phyloP scores from a whole-genome alignment of 176 grass and related monocot genomes.

The Cenchrus purpureus region DNA sequence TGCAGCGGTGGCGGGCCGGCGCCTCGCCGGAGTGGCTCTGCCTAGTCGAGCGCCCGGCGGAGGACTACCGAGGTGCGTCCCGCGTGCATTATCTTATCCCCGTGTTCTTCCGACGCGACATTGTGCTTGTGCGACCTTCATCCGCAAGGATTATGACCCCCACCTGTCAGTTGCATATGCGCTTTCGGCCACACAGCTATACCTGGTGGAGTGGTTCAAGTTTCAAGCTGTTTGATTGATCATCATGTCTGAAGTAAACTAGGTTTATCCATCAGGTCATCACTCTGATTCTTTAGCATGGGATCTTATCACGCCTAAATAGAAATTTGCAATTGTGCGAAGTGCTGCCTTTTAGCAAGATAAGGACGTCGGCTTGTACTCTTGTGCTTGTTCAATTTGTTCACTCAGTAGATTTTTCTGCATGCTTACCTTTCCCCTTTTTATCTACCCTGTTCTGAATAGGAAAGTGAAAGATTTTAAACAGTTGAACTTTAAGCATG shows the following conservation, averaged over 20 bases:
- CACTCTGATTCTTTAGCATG: neutral
- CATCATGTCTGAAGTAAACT: neutral
- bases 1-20: slow-evolving; percentile 43
- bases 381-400: neutral
- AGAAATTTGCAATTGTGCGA: too few relatives aligned
- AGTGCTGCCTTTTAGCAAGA: too few relatives aligned
- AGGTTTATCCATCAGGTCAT: neutral
- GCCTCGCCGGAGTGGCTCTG: slow-evolving; percentile 44
- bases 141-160: too few relatives aligned
- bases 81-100: neutral
- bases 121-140: neutral
- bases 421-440: neutral
- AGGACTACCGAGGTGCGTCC: slow-evolving; percentile 29
- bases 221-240: neutral
- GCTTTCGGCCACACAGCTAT: neutral
- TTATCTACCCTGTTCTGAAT: too few relatives aligned
- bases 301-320: too few relatives aligned
- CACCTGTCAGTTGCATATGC: neutral
- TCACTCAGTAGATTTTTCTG: neutral
- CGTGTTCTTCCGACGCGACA: neutral
- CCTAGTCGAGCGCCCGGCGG: slow-evolving; percentile 4
- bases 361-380: too few relatives aligned
- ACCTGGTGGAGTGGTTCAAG: neutral
- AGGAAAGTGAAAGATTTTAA: neutral
- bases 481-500: neutral